Evolutionary conservation across 371 early-diverging fungal species (phyloP).

Genomic region (Mucor velutinosus): DNA sequence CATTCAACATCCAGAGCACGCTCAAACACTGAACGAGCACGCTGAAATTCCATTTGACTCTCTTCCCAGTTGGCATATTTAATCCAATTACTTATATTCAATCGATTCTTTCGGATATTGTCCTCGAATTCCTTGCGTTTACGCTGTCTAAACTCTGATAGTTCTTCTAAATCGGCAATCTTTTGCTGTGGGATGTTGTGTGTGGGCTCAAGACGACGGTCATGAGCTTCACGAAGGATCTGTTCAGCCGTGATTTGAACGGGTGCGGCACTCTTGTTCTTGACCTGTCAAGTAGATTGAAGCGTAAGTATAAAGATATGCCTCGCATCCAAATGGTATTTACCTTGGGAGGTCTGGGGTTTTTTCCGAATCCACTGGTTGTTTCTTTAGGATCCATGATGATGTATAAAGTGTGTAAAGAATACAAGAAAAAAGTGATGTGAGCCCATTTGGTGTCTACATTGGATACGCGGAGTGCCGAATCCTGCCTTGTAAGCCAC

Average conservation of each 20-base stretch:
- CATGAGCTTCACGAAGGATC: slow-evolving; percentile 93
- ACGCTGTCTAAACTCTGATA: slow-evolving; percentile 84
- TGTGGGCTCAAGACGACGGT: slow-evolving; percentile 77
- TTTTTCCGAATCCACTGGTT: slow-evolving; percentile 47
- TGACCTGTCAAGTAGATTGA: slow-evolving; percentile 65
- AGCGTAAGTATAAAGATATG: neutral
- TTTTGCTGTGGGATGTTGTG: slow-evolving; percentile 84
- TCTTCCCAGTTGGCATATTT: slow-evolving; percentile 98
- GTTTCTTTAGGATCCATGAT: slow-evolving; percentile 46
- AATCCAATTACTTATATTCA: slow-evolving; percentile 88
- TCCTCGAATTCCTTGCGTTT: slow-evolving; percentile 97
- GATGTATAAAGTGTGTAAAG: neutral
- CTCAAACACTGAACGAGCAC: slow-evolving; percentile 92
- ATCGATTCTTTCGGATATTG: slow-evolving; percentile 81
- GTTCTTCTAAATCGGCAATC: slow-evolving; percentile 91
- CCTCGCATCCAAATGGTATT: neutral
- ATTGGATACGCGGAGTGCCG: neutral
- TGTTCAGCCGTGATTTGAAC: slow-evolving; percentile 99
- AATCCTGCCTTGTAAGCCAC: neutral
- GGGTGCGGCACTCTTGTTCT: slow-evolving; percentile 97
- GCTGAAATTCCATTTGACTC: slow-evolving; percentile 78
- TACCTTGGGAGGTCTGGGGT: slow-evolving; percentile 61
- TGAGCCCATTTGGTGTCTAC: neutral
- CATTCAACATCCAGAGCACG: slow-evolving; percentile 91
- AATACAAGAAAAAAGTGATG: neutral